Conservation (phyloP, 805 yeast genomes). For the Teunomyces aglyptinius region DNA sequence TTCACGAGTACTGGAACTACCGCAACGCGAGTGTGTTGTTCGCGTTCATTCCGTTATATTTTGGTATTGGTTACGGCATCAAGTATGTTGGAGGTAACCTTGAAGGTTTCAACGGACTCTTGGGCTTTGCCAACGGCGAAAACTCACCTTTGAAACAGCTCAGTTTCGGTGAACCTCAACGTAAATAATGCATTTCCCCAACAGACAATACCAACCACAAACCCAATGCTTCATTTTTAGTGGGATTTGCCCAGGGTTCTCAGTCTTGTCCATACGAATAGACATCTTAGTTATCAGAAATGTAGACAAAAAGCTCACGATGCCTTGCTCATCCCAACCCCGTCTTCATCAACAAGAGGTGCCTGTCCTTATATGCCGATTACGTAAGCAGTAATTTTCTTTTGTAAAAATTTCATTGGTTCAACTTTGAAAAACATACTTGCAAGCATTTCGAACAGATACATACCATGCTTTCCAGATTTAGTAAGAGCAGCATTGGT, state of each 20-base stretch:
- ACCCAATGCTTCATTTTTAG: no score
- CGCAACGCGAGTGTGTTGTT: constrained; percentile 35
- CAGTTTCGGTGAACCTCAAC: constrained; percentile 39
- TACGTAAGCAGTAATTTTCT: constrained; percentile 6
- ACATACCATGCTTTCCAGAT: constrained; percentile 28
- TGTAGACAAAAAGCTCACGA: no score
- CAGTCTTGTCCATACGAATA: no score
- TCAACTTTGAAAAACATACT: constrained; percentile 2
- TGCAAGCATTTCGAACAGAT: not conserved
- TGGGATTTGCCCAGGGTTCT: no score
- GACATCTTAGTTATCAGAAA: no score
- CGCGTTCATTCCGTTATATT: constrained; percentile 37
- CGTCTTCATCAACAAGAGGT: no score
- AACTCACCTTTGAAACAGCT: constrained; percentile 38
- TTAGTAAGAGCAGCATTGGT: constrained; percentile 17
- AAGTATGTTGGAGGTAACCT: constrained; percentile 27
- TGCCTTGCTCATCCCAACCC: no score
- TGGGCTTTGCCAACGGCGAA: constrained; percentile 35
- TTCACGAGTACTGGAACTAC: constrained; percentile 44
- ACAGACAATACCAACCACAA: no score
- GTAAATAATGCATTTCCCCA: constrained; percentile 4
- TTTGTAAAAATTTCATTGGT: constrained; percentile 6
- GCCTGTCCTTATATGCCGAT: no score
- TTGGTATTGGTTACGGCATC: constrained; percentile 34
- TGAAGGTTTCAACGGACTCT: constrained; percentile 31